phyloP scores from a whole-genome alignment of 2,329 filamentous ascomycete species.

The Dactylellina sp. region DNA sequence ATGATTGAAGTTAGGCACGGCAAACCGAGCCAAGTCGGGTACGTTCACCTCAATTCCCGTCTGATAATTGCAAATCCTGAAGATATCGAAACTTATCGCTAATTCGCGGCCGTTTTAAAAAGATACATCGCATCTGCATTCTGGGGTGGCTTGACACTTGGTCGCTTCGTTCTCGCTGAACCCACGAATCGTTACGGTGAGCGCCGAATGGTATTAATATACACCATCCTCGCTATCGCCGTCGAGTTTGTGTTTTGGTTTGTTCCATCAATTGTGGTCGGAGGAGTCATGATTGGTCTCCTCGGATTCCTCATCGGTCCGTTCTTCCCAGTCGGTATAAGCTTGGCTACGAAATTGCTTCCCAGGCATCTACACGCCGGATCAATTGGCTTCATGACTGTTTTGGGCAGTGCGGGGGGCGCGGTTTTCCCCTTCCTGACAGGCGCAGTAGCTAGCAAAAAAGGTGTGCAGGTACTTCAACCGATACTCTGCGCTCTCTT shows the following conservation, averaged over 20 bases:
- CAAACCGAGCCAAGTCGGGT: conserved; percentile 76
- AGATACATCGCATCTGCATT: conserved; percentile 76
- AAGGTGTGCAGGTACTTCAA: conserved; percentile 71
- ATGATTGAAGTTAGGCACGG: conserved; percentile 83
- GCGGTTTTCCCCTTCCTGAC: conserved; percentile 75
- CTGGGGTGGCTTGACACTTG: conserved; percentile 84
- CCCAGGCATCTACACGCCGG: conserved; percentile 79
- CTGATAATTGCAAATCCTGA: no score
- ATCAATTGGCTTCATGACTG: conserved; percentile 83
- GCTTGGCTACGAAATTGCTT: conserved; percentile 79
- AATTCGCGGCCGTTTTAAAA: not conserved
- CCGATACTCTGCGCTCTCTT: conserved; percentile 69
- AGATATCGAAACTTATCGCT: not conserved
- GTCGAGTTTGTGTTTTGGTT: conserved; percentile 84
- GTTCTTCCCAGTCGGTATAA: conserved; percentile 79
- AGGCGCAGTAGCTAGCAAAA: conserved; percentile 73
- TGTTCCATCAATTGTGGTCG: conserved; percentile 79
- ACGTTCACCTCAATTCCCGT: conserved; percentile 62
- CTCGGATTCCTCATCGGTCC: conserved; percentile 85
- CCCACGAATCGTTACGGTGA: conserved; percentile 80
- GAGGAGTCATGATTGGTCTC: conserved; percentile 76
- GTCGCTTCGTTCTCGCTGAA: conserved; percentile 79
- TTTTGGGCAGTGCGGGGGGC: conserved; percentile 79
- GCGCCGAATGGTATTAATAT: conserved; percentile 73
- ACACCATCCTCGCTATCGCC: conserved; percentile 73